Evolutionary conservation across 106 monocot species (phyloP).

Genomic region (Allium fistulosum): DNA sequence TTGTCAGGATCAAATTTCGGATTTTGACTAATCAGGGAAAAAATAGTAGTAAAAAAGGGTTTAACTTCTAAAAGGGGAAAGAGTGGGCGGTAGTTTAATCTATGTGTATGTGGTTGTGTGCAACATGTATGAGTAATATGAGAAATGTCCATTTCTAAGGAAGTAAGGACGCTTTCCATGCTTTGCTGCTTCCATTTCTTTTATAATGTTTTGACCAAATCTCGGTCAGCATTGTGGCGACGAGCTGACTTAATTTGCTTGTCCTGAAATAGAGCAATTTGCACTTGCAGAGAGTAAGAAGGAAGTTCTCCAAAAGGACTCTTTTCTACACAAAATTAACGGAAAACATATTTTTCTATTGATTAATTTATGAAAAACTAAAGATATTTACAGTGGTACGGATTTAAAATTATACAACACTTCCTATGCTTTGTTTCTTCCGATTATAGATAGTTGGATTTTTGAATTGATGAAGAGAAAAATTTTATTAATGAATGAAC

Average conservation of each 20-base stretch:
- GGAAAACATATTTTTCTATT: no score
- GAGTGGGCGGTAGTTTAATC: background rate
- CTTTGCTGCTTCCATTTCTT: slow-evolving; percentile 84
- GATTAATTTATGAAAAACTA: no score
- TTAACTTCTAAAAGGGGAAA: background rate
- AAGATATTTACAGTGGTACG: no score
- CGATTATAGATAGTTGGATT: no score
- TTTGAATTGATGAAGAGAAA: no score
- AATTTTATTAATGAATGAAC: no score
- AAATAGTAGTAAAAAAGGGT: background rate
- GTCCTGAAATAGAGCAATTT: slow-evolving; percentile 34
- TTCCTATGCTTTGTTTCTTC: no score
- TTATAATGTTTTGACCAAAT: slow-evolving; percentile 78
- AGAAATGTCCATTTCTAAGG: slow-evolving; percentile 71
- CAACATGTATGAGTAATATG: slow-evolving; percentile 1
- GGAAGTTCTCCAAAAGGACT: no score
- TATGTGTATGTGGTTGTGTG: background rate
- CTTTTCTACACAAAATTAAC: no score
- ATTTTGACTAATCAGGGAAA: slow-evolving; percentile 62
- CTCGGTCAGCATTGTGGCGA: slow-evolving; percentile 42
- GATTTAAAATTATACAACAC: no score
- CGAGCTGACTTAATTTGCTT: slow-evolving; percentile 63
- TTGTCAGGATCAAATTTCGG: slow-evolving; percentile 50
- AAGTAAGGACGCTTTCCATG: slow-evolving; percentile 88
- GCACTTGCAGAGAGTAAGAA: no score